Percentiles rank a stretch among this genome's conserved stretches.
Conservation (phyloP, 1,284 basidiomycete genomes). For the Singerocomus inundabilis region DNA sequence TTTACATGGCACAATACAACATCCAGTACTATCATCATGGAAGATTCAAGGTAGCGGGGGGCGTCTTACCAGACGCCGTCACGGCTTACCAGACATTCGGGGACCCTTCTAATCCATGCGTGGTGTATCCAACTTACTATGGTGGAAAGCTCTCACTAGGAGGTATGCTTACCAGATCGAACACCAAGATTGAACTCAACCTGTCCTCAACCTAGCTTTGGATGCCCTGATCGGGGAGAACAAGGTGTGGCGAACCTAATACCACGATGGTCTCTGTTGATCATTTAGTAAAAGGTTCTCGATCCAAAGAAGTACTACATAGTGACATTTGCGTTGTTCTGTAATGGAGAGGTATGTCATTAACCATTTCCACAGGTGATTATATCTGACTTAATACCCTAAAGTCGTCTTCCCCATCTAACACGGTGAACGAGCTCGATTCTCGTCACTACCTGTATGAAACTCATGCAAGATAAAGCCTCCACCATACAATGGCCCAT, state of each 20-base stretch:
- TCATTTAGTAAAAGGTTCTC: slow-evolving; percentile 35
- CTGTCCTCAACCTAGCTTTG: slow-evolving; percentile 37
- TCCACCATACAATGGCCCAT: slow-evolving; percentile 43
- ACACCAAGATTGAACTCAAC: not conserved
- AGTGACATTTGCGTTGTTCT: slow-evolving; percentile 54
- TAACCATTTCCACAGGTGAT: not conserved
- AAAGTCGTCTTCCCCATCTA: slow-evolving; percentile 19
- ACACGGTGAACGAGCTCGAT: slow-evolving; percentile 7
- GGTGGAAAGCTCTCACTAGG: slow-evolving; percentile 24
- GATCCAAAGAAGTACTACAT: slow-evolving; percentile 51
- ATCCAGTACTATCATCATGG: slow-evolving; percentile 22
- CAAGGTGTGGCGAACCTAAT: slow-evolving; percentile 33
- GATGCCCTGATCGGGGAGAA: slow-evolving; percentile 47
- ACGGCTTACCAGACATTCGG: slow-evolving; percentile 23
- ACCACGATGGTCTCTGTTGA: not conserved
- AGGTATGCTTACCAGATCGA: slow-evolving; percentile 4
- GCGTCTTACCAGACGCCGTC: slow-evolving; percentile 23
- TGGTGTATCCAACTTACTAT: slow-evolving; percentile 21
- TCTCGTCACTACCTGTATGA: slow-evolving; percentile 4
- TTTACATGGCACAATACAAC: slow-evolving; percentile 10
- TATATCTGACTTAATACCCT: not conserved
- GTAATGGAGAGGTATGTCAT: slow-evolving; percentile 50
- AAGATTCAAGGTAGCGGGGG: slow-evolving; percentile 23
- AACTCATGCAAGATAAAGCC: slow-evolving; percentile 33
- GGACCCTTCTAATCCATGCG: slow-evolving; percentile 21